These are phyloP conservation scores for Cladophialophora exuberans DNA, from an alignment of 2,329 filamentous ascomycete genomes.

Conservation along the genomic window DNA sequence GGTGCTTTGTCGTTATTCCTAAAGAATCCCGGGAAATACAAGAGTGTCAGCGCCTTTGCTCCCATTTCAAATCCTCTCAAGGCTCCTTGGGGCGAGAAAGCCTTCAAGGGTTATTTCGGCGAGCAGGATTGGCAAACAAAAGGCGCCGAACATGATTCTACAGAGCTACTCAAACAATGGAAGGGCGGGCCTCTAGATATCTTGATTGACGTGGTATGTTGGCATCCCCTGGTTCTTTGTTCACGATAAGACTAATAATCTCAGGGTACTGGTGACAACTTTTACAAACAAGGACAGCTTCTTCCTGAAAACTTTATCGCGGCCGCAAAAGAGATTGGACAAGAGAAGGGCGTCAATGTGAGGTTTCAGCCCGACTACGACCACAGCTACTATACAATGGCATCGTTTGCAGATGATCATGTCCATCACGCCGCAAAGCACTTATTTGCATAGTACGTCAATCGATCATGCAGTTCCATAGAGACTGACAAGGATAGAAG, in stretches of 20 bases:
- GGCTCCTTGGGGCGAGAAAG: conserved; percentile 95
- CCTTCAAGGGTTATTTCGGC: conserved; percentile 88
- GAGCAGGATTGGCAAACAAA: conserved; percentile 63
- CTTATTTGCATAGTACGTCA: conserved; percentile 62
- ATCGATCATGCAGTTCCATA: background rate
- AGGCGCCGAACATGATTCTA: conserved; percentile 91
- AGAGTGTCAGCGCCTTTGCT: conserved; percentile 85
- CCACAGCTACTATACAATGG: conserved; percentile 97
- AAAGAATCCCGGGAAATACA: conserved; percentile 87
- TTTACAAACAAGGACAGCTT: conserved; percentile 92
- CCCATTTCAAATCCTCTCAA: conserved; percentile 84
- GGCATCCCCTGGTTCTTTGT: background rate
- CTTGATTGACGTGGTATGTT: conserved; percentile 81
- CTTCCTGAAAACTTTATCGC: conserved; percentile 89
- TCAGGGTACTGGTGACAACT: conserved; percentile 89
- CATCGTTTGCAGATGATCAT: conserved; percentile 86
- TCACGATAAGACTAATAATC: conserved; percentile 1
- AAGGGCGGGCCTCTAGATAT: conserved; percentile 70
- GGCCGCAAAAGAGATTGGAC: conserved; percentile 75
- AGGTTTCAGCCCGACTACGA: conserved; percentile 92
- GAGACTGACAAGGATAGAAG: conserved; percentile 34
- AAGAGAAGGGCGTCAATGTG: conserved; percentile 70
- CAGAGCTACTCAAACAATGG: conserved; percentile 80
- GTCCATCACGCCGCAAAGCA: conserved; percentile 89
- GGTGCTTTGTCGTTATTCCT: conserved; percentile 91